These are phyloP conservation scores for Apodospora peruviana DNA, from an alignment of 495 filamentous ascomycete species.

Conservation along the genomic window DNA sequence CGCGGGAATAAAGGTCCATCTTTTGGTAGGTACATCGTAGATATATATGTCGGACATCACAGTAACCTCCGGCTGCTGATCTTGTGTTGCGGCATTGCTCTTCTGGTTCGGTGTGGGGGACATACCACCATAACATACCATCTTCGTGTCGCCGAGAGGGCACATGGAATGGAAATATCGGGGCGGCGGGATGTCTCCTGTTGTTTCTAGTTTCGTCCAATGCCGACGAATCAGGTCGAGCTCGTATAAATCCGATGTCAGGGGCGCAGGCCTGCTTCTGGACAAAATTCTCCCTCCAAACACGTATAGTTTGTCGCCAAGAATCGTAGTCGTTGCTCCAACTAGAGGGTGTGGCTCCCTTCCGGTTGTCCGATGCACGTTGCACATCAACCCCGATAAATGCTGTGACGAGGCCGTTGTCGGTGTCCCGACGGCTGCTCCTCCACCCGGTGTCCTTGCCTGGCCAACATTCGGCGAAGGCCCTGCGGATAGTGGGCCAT, in stretches of 20 bases:
- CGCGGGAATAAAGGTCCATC: constrained; percentile 79
- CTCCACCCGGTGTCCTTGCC: constrained; percentile 36
- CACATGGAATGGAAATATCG: constrained; percentile 97
- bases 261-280: constrained; percentile 64
- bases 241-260: constrained; percentile 88
- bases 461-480: constrained; percentile 35
- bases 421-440: constrained; percentile 44
- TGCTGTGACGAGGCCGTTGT: constrained; percentile 47
- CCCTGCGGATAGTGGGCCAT: constrained; percentile 46
- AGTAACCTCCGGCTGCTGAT: constrained; percentile 79
- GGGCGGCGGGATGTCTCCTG: constrained; percentile 80
- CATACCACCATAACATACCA: constrained; percentile 98
- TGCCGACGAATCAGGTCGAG: constrained; percentile 85
- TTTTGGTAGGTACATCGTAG: constrained; percentile 78
- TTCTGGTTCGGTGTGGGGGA: constrained; percentile 62
- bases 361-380: constrained; percentile 85
- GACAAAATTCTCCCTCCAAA: constrained; percentile 90
- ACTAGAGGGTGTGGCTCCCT: constrained; percentile 86
- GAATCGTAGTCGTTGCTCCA: constrained; percentile 88
- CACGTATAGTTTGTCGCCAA: constrained; percentile 92
- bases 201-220: constrained; percentile 83
- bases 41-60: constrained; percentile 99
- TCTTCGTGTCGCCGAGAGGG: constrained; percentile 84
- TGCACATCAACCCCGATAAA: constrained; percentile 85
- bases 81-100: constrained; percentile 43